A percentile compares a stretch with the other conserved stretches of the same genome.
phyloP scores from a whole-genome alignment of 257 asterid species.

The Forsythia viridissima region DNA sequence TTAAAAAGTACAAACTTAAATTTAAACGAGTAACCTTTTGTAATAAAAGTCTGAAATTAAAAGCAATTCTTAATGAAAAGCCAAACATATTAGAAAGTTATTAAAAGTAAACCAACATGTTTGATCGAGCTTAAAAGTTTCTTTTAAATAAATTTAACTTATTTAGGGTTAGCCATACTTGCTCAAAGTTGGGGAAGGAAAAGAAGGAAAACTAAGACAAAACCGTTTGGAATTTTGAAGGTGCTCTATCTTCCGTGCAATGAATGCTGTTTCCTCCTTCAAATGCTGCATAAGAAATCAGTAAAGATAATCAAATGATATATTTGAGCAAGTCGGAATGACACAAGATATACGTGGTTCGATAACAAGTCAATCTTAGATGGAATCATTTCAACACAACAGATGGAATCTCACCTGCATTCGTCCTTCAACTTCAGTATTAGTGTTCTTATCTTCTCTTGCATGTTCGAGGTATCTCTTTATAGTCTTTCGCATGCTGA shows the following conservation, averaged over 20 bases:
- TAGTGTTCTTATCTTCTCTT: constrained; percentile 28
- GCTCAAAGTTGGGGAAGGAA: neutral
- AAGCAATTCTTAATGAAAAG: no score
- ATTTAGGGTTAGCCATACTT: neutral
- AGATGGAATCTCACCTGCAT: constrained; percentile 44
- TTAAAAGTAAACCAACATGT: neutral
- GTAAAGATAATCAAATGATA: neutral
- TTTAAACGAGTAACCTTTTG: no score
- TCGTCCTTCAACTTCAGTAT: constrained; percentile 31
- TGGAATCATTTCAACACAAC: neutral
- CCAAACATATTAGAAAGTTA: neutral
- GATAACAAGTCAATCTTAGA: neutral
- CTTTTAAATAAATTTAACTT: neutral
- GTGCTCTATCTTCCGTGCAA: constrained; percentile 63
- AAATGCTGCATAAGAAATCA: constrained; percentile 43
- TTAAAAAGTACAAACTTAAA: no score
- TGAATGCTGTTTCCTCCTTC: constrained; percentile 48
- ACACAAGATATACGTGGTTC: no score
- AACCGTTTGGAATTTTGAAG: constrained; percentile 63
- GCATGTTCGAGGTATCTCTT: constrained; percentile 47
- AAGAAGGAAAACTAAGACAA: neutral
- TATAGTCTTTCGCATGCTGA: constrained; percentile 54
- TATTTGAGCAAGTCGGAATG: no score
- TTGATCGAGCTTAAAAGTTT: neutral
- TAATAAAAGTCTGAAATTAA: no score